Conservation (phyloP, 2,329 filamentous ascomycete species). For the Zalaria obscura region DNA sequence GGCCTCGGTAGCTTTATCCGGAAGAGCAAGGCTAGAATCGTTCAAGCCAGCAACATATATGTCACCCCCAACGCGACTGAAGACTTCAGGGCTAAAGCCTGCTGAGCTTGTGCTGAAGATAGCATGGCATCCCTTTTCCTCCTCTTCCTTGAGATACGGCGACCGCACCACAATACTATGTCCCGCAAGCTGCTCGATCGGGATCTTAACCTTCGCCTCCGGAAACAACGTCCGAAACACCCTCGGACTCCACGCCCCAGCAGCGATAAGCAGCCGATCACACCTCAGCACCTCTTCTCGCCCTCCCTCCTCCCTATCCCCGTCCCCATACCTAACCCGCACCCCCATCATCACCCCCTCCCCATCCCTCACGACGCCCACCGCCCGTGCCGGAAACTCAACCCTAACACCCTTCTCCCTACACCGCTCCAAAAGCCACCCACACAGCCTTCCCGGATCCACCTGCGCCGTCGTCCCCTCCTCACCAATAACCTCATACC, state of each 20-base stretch:
- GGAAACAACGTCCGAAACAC: constrained; percentile 56
- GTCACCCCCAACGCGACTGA: constrained; percentile 50
- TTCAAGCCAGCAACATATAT: constrained; percentile 66
- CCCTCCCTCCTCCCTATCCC: constrained; percentile 32
- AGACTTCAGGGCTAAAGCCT: constrained; percentile 57
- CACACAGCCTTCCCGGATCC: constrained; percentile 49
- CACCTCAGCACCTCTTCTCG: constrained; percentile 35
- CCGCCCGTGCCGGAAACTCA: constrained; percentile 48
- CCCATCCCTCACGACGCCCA: constrained; percentile 24
- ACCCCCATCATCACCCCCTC: no score
- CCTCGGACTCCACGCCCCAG: constrained; percentile 56
- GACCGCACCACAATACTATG: constrained; percentile 56
- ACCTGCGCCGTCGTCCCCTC: constrained; percentile 50
- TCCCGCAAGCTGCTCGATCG: constrained; percentile 50
- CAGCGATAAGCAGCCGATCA: constrained; percentile 49
- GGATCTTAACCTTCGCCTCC: constrained; percentile 34
- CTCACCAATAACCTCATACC: constrained; percentile 47
- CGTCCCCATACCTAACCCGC: no score
- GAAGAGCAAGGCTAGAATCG: constrained; percentile 43
- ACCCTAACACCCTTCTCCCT: constrained; percentile 47
- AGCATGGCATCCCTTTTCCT: constrained; percentile 44
- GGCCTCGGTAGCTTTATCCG: constrained; percentile 37
- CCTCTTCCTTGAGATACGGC: constrained; percentile 33
- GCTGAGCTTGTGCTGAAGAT: constrained; percentile 48
- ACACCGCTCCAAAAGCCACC: constrained; percentile 48